These are phyloP conservation scores for Calycina marina DNA, from an alignment of 2,329 filamentous ascomycete genomes.

Conservation along the genomic window DNA sequence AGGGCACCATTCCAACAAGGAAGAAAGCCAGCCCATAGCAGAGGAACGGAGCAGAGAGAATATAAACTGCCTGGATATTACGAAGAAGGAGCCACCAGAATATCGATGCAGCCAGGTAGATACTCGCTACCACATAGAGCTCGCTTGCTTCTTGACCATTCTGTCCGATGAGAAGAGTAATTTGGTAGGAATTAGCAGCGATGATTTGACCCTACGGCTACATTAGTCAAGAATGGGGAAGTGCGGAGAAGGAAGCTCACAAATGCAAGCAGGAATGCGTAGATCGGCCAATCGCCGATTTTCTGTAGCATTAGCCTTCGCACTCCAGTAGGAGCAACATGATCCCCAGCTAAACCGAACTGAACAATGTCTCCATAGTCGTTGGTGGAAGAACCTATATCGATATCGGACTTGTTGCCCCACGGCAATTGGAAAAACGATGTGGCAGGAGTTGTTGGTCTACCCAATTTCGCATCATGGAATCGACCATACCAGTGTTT, in stretches of 20 bases:
- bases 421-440: not conserved
- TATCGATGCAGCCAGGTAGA: slow-evolving; percentile 42
- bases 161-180: slow-evolving; percentile 50
- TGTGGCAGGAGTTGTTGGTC: not conserved
- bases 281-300: slow-evolving; percentile 48
- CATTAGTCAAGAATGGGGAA: not conserved
- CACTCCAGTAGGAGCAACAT: slow-evolving; percentile 34
- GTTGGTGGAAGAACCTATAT: slow-evolving; percentile 1
- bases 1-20: slow-evolving; percentile 46
- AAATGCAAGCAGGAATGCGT: slow-evolving; percentile 42
- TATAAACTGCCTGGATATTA: slow-evolving; percentile 36
- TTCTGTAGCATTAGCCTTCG: slow-evolving; percentile 39
- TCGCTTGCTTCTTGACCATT: slow-evolving; percentile 42
- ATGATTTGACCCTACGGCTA: slow-evolving; percentile 37
- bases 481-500: slow-evolving; percentile 51
- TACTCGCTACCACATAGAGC: slow-evolving; percentile 43
- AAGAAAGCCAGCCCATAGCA: slow-evolving; percentile 46
- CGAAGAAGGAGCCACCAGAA: slow-evolving; percentile 51
- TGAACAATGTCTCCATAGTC: slow-evolving; percentile 15
- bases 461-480: slow-evolving; percentile 40
- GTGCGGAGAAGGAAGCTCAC: not conserved
- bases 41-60: slow-evolving; percentile 36
- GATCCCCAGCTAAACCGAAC: slow-evolving; percentile 35
- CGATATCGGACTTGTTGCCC: slow-evolving; percentile 1
- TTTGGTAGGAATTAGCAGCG: slow-evolving; percentile 52